These are phyloP conservation scores for thale cress (Arabidopsis thaliana) DNA, from an alignment of 345 rosid genomes.

Conservation along the genomic window DNA sequence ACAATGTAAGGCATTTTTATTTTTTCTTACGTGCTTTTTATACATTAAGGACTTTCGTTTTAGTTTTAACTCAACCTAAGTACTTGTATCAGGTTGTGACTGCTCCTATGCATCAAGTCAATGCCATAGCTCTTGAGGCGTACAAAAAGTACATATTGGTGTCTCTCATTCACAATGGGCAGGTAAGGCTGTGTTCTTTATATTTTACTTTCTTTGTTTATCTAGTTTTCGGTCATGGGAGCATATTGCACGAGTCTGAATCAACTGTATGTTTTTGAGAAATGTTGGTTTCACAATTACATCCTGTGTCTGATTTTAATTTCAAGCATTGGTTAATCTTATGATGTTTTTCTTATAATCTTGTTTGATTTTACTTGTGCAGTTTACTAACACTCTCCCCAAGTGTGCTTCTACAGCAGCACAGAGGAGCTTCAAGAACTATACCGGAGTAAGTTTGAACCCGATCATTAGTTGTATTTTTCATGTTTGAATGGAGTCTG, in stretches of 20 bases:
- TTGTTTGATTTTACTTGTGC: conserved; percentile 42
- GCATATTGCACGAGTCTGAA: not conserved
- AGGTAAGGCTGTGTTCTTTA: conserved; percentile 50
- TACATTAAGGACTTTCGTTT: conserved; percentile 4
- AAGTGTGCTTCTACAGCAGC: conserved; percentile 83
- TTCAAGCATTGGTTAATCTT: conserved; percentile 21
- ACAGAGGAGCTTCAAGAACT: conserved; percentile 81
- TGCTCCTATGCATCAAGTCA: conserved; percentile 81
- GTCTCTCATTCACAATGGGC: conserved; percentile 84
- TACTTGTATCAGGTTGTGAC: conserved; percentile 73
- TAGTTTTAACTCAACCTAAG: conserved; percentile 25
- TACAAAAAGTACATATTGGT: conserved; percentile 88
- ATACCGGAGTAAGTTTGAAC: conserved; percentile 39
- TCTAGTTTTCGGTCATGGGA: not conserved
- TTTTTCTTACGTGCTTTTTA: conserved; percentile 20
- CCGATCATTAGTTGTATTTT: conserved; percentile 25
- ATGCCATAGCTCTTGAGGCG: conserved; percentile 90
- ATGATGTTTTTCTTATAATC: conserved; percentile 26
- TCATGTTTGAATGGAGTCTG: conserved; percentile 12
- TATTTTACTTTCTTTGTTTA: not conserved
- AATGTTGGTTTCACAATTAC: conserved; percentile 9
- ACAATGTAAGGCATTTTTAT: conserved; percentile 56
- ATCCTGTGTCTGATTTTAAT: conserved; percentile 17
- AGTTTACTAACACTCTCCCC: conserved; percentile 79
- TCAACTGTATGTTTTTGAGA: conserved; percentile 28